A percentile compares a stretch with the other conserved stretches of the same genome.
Evolutionary conservation across 1,139 yeast species (phyloP).

Genomic region (Pichia sp.): DNA sequence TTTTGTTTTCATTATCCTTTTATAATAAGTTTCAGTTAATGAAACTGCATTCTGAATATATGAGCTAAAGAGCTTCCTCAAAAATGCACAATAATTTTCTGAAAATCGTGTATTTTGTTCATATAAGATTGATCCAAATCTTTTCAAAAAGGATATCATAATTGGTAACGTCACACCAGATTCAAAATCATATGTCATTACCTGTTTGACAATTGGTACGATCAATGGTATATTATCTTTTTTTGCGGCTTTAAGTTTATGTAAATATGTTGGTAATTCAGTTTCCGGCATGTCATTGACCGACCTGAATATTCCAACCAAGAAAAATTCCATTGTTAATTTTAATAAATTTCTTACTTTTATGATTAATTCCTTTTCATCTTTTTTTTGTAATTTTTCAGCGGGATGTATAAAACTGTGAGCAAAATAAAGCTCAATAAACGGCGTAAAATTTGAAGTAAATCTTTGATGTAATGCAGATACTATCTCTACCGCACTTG

Average conservation of each 20-base stretch:
- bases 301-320: conserved; percentile 48
- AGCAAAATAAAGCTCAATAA: conserved; percentile 43
- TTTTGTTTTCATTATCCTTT: conserved; percentile 33
- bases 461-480: conserved; percentile 79
- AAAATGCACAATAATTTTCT: conserved; percentile 21
- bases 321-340: conserved; percentile 54
- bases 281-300: conserved; percentile 25
- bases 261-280: conserved; percentile 37
- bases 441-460: conserved; percentile 44
- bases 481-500: conserved; percentile 60
- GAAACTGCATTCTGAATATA: conserved; percentile 45
- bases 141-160: conserved; percentile 46
- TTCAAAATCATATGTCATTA: conserved; percentile 43
- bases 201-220: conserved; percentile 39
- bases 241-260: conserved; percentile 26
- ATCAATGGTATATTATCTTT: conserved; percentile 22
- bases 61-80: conserved; percentile 35
- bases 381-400: conserved; percentile 33
- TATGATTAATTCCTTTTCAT: conserved; percentile 36
- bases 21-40: conserved; percentile 34
- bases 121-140: conserved; percentile 35
- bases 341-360: conserved; percentile 48
- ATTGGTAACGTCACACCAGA: conserved; percentile 43
- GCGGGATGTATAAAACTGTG: conserved; percentile 17
- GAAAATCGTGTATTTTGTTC: conserved; percentile 22